Evolutionary conservation across 495 filamentous ascomycete genomes (phyloP).

Genomic region (Usnea hakonensis): DNA sequence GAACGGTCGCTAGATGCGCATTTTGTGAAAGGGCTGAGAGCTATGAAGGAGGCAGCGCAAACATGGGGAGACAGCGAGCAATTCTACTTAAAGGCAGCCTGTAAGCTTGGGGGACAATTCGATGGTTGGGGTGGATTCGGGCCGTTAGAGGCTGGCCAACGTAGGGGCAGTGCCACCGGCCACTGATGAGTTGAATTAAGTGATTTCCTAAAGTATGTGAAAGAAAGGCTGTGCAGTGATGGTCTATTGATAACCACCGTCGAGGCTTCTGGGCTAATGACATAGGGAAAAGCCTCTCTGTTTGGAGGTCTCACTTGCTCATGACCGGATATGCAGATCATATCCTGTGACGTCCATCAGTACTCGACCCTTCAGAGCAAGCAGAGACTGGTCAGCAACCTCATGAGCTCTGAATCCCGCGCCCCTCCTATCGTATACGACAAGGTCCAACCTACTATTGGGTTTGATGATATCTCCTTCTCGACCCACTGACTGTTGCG

Average conservation of each 20-base stretch:
- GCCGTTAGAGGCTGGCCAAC: neutral
- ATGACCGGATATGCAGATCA: neutral
- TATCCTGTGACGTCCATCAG: neutral
- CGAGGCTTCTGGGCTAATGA: neutral
- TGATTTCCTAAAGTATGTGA: neutral
- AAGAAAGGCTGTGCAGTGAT: neutral
- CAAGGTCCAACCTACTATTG: neutral
- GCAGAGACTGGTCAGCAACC: neutral
- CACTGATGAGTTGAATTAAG: neutral
- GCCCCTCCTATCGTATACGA: neutral
- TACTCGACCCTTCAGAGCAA: neutral
- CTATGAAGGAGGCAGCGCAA: conserved; percentile 62
- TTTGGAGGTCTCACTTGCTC: neutral
- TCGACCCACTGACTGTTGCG: neutral
- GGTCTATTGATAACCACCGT: neutral
- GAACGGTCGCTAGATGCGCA: conserved; percentile 63
- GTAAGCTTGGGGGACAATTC: conserved; percentile 66
- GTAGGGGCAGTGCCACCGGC: conserved; percentile 10
- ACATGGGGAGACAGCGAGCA: conserved; percentile 80
- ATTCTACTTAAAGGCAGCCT: conserved; percentile 66
- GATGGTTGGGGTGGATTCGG: conserved; percentile 61
- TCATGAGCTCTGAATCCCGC: neutral
- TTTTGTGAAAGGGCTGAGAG: conserved; percentile 73
- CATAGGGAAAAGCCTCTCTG: neutral
- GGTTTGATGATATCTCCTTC: neutral